These are phyloP conservation scores for Aspergillus amoenus DNA, from an alignment of 2,329 filamentous ascomycete genomes.

Conservation along the genomic window DNA sequence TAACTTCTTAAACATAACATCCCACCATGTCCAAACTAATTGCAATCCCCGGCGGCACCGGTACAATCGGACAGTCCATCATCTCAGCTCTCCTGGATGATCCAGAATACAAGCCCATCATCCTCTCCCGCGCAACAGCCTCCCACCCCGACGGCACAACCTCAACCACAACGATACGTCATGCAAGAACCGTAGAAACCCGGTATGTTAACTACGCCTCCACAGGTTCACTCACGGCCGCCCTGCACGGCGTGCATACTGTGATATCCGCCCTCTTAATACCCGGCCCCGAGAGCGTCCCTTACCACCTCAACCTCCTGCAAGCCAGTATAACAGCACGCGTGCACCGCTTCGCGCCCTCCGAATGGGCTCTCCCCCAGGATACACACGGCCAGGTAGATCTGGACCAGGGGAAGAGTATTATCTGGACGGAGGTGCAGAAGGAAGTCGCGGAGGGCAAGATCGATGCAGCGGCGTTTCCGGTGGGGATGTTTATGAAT, in stretches of 20 bases:
- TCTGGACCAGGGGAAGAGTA: constrained; percentile 21
- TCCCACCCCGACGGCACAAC: constrained; percentile 1
- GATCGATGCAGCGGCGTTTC: constrained; percentile 33
- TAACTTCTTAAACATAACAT: no score
- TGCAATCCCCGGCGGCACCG: constrained; percentile 3
- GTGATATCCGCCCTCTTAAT: constrained; percentile 27
- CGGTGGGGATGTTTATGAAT: constrained; percentile 37
- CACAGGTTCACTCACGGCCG: constrained; percentile 16
- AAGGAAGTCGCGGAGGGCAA: constrained; percentile 11
- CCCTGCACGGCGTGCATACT: constrained; percentile 24
- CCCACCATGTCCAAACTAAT: not conserved
- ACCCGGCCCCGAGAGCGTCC: constrained; percentile 21
- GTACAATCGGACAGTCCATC: constrained; percentile 16
- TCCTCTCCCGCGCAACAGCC: constrained; percentile 26
- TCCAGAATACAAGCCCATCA: constrained; percentile 24
- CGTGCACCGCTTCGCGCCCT: constrained; percentile 48
- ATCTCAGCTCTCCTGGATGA: constrained; percentile 19
- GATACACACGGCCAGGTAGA: constrained; percentile 21
- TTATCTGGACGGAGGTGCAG: constrained; percentile 28
- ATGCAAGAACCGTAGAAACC: constrained; percentile 9
- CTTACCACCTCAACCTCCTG: constrained; percentile 42
- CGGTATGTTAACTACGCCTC: constrained; percentile 30
- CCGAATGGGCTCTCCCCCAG: constrained; percentile 36
- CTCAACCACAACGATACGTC: not conserved
- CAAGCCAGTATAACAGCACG: constrained; percentile 45